Percentiles rank a stretch among this genome's conserved stretches.
phyloP scores from a whole-genome alignment of 2,329 filamentous ascomycete species.

The Phaeosphaeriaceae sp. region DNA sequence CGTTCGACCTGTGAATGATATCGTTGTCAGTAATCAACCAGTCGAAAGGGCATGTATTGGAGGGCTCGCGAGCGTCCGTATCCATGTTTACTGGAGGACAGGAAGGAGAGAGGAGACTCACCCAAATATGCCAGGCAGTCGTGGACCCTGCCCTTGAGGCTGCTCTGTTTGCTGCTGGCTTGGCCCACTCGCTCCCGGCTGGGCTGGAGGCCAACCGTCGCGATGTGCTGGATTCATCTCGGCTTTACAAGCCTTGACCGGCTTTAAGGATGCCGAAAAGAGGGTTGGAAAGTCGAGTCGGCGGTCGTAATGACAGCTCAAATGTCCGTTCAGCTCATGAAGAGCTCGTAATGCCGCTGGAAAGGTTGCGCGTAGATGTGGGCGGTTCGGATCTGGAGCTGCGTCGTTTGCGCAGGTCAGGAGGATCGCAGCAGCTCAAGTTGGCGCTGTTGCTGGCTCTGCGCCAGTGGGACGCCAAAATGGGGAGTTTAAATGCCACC shows the following conservation, averaged over 20 bases:
- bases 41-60: conserved; percentile 16
- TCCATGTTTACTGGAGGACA: conserved; percentile 21
- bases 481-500: conserved; percentile 13
- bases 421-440: conserved; percentile 32
- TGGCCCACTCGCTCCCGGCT: conserved; percentile 58
- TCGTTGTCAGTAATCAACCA: conserved; percentile 26
- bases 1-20: conserved; percentile 1
- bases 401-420: conserved; percentile 27
- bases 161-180: conserved; percentile 49
- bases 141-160: conserved; percentile 40
- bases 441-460: conserved; percentile 21
- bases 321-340: conserved; percentile 26
- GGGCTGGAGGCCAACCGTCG: conserved; percentile 53
- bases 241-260: conserved; percentile 41
- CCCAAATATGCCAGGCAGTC: conserved; percentile 47
- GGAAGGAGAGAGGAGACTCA: conserved; percentile 27
- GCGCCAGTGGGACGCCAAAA: conserved; percentile 22
- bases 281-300: conserved; percentile 23
- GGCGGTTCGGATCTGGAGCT: conserved; percentile 20
- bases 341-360: conserved; percentile 17
- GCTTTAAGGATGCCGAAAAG: conserved; percentile 31
- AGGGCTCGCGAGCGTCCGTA: conserved; percentile 19
- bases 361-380: conserved; percentile 13
- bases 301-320: conserved; percentile 14
- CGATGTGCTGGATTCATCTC: conserved; percentile 52